These are phyloP conservation scores for Metschnikowia proteae DNA, from an alignment of 805 yeast species.

Conservation along the genomic window DNA sequence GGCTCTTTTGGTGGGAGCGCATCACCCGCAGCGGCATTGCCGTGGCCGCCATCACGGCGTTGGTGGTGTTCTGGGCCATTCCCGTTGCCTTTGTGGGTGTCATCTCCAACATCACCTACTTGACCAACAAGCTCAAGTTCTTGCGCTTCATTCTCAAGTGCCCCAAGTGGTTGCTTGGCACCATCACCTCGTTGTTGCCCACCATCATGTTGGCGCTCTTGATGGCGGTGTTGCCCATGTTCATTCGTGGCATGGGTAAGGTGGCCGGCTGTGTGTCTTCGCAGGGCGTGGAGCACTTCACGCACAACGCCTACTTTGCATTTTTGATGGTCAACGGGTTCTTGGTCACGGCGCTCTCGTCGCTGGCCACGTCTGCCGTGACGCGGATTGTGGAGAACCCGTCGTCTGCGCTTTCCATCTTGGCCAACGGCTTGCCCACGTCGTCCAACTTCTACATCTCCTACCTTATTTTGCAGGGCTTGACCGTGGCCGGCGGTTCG, in stretches of 20 bases:
- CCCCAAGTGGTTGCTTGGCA: slow-evolving; percentile 53
- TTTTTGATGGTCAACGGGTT: slow-evolving; percentile 72
- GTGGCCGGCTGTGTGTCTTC: slow-evolving; percentile 54
- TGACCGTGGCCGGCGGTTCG: slow-evolving; percentile 61
- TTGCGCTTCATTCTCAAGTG: slow-evolving; percentile 54
- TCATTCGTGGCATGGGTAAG: slow-evolving; percentile 61
- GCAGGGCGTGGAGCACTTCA: slow-evolving; percentile 57
- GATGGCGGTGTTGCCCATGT: slow-evolving; percentile 63
- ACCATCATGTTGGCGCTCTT: slow-evolving; percentile 60
- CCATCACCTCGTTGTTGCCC: slow-evolving; percentile 67
- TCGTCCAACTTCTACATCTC: slow-evolving; percentile 72
- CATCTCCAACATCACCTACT: slow-evolving; percentile 61
- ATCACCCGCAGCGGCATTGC: slow-evolving; percentile 52
- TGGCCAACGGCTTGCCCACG: slow-evolving; percentile 68
- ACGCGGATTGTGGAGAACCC: slow-evolving; percentile 60
- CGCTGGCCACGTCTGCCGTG: slow-evolving; percentile 67
- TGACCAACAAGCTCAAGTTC: slow-evolving; percentile 49
- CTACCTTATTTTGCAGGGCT: slow-evolving; percentile 65
- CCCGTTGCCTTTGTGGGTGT: slow-evolving; percentile 80
- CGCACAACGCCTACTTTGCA: slow-evolving; percentile 66
- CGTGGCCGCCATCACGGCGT: slow-evolving; percentile 48
- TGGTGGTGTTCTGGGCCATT: slow-evolving; percentile 66
- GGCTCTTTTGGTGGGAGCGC: slow-evolving; percentile 80
- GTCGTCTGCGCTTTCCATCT: slow-evolving; percentile 49
- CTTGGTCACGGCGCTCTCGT: slow-evolving; percentile 64